Base-by-base conservation (phyloP, 306 rosid species). In the Oxytropis ochrocephala region DNA sequence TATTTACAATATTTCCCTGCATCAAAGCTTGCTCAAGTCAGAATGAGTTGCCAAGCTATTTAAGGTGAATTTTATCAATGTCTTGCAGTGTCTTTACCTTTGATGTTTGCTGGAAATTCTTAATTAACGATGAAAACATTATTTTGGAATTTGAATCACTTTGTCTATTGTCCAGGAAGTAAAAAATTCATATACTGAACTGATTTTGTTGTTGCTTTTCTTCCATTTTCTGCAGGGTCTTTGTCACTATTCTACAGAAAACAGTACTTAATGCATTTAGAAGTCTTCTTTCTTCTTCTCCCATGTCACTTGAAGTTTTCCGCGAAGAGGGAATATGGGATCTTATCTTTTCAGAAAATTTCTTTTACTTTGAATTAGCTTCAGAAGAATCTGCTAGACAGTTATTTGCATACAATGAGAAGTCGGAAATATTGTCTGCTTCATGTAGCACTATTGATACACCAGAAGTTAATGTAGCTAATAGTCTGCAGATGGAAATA, bases 321-420 rank as follows among this genome's bases (percentile, higher is more conserved):
- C 86, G 85, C 8, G 87, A 78, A 72, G 97, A 91, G 87, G 92
- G 95, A 81, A 80, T 91, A 74, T 94, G 97, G 96, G 95, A 91
- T 78, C 96, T 94, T 69, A 67, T 94, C 57, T 91, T 94, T 80
- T 94, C 99, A 11, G 97, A 94, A 61, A 84, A 81, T 59, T 85
- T 94, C 86, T 94, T 91, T 83, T 87, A 91, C 65, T 94, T 83
- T 64, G 87, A 81, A 75, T 74, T 82, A 44, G 66, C 88, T 72
- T 78, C 80, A 8, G 91, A 85, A 67, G 86, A 81, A 50, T 46
- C 72, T 75, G 73, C 74, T 67, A 78, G 69, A 55, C 89, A 72
- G 53, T 76, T 41, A 75, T 72, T 58, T 81, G 72, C 72, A 27
- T 32, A 56, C 52, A 29, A 41, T 60, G 84, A 76, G 75, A 83